Conservation (phyloP, 2,329 filamentous ascomycete species). For the Aspergillus alliaceus region DNA sequence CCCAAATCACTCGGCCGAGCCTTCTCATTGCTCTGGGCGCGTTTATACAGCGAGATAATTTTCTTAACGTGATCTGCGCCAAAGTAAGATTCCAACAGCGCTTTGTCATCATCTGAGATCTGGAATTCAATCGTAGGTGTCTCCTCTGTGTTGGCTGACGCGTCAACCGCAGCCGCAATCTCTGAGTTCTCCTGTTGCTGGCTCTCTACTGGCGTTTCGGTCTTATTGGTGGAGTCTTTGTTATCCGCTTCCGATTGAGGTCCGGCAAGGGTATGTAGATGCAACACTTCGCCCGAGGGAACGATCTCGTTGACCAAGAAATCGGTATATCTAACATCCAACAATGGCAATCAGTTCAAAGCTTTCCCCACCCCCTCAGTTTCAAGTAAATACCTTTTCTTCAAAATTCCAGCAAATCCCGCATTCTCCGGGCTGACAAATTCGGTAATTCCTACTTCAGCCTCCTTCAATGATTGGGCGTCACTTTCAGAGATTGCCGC, state of each 20-base stretch:
- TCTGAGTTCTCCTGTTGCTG: conserved; percentile 13
- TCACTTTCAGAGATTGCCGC: conserved; percentile 20
- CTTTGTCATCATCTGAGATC: conserved; percentile 47
- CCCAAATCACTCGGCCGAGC: conserved; percentile 59
- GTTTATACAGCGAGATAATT: conserved; percentile 57
- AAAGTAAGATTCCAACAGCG: conserved; percentile 49
- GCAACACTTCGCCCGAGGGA: conserved; percentile 72
- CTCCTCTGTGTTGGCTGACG: conserved; percentile 13
- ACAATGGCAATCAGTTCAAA: conserved; percentile 1
- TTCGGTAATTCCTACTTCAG: conserved; percentile 61
- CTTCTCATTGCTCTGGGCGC: conserved; percentile 54
- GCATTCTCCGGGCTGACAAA: conserved; percentile 59
- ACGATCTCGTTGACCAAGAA: conserved; percentile 90
- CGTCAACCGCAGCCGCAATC: conserved; percentile 9
- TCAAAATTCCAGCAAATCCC: conserved; percentile 65
- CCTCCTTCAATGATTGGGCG: conserved; percentile 40
- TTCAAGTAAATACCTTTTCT: conserved; percentile 55
- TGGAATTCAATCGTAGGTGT: conserved; percentile 26
- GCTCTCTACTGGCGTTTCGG: conserved; percentile 13
- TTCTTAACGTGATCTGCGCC: conserved; percentile 50
- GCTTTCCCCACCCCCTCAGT: background rate
- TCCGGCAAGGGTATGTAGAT: conserved; percentile 57
- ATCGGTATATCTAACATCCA: conserved; percentile 71
- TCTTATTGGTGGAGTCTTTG: conserved; percentile 8
- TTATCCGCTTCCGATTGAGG: conserved; percentile 21